A percentile compares a stretch with the other conserved stretches of the same genome.
These are phyloP conservation scores for Aquanectria penicillioides DNA, from an alignment of 2,329 filamentous ascomycete species.

Conservation along the genomic window DNA sequence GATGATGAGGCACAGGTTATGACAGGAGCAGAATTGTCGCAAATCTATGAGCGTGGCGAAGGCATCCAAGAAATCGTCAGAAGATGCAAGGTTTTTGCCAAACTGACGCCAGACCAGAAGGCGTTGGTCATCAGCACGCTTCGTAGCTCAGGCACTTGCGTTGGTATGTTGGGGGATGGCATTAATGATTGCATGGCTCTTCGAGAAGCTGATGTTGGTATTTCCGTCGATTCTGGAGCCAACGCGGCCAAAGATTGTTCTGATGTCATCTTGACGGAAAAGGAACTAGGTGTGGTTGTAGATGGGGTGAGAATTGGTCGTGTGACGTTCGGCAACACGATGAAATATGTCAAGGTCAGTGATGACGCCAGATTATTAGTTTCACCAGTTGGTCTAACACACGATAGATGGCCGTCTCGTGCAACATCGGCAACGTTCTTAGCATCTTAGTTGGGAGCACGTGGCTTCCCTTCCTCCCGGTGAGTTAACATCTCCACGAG, in stretches of 20 bases:
- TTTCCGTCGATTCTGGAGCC: conserved; percentile 44
- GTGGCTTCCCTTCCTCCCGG: conserved; percentile 39
- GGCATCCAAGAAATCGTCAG: conserved; percentile 26
- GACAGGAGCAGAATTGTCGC: not conserved
- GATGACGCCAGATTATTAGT: not conserved
- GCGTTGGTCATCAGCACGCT: conserved; percentile 38
- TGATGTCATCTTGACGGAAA: conserved; percentile 43
- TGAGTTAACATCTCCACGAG: not conserved
- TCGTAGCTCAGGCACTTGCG: conserved; percentile 36
- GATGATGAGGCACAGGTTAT: conserved; percentile 1
- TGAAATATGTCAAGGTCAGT: conserved; percentile 8
- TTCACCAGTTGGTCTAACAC: not conserved
- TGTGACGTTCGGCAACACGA: not conserved
- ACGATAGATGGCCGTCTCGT: conserved; percentile 43
- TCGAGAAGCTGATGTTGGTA: conserved; percentile 40
- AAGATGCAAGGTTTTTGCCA: conserved; percentile 42
- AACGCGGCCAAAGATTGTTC: conserved; percentile 43
- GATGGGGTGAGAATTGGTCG: conserved; percentile 36
- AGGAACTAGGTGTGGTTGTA: conserved; percentile 42
- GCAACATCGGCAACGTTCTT: conserved; percentile 46
- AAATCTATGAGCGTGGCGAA: not conserved
- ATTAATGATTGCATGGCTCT: conserved; percentile 45
- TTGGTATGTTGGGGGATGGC: conserved; percentile 44
- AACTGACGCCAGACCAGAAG: conserved; percentile 42
- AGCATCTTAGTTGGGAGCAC: conserved; percentile 41